Evolutionary conservation across 495 filamentous ascomycete genomes (phyloP), one percentile per base, ranked within the genome.

Genomic region (Penicillium coffeae): DNA sequence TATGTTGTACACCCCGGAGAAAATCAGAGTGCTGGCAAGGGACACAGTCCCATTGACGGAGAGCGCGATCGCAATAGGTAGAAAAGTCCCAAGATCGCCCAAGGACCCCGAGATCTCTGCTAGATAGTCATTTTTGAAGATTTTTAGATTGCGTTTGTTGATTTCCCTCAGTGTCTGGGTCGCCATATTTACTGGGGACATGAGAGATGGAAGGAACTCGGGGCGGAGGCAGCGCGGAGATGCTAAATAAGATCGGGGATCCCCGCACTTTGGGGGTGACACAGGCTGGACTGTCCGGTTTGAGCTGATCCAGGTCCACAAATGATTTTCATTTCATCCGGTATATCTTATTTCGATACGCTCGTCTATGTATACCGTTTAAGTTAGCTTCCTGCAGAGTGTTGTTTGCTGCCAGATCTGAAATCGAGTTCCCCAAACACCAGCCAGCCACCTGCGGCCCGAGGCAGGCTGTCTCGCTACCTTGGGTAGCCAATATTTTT

Each of bases 71-170:
- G 92, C 84, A 42, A 96, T 78, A 14, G 92, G 92, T 8, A 97
- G 81, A 21, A 97, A 80, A 3, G 90, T 96, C 20, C 92, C 92
- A 14, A 96, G 74, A 66, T 97, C 92, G 45, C 92, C 92, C 12
- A 97, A 74, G 0, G 90, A 84, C 36, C 92, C 92, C 9, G 90
- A 91, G 51, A 97, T 83, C 72, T 97, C 92, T 20, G 84, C 74
- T 14, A 90, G 70, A 55, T 89, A 87, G 35, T 78, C 67, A 9
- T 45, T 55, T 27, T 64, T 71, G 54, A 89, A 68, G 14, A 61
- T 69, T n/a, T 54, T 52, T 10, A 69, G 20, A 44, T 72, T 72
- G 22, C 70, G 49, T 1, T 45, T 40, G 34, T 60, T 61, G 35
- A 72, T 67, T 38, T 67, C 61, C 8, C 63, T 62, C 16, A 72